These are phyloP conservation scores for Cantharellus anzutake DNA, from an alignment of 768 basidiomycete species.

Conservation along the genomic window DNA sequence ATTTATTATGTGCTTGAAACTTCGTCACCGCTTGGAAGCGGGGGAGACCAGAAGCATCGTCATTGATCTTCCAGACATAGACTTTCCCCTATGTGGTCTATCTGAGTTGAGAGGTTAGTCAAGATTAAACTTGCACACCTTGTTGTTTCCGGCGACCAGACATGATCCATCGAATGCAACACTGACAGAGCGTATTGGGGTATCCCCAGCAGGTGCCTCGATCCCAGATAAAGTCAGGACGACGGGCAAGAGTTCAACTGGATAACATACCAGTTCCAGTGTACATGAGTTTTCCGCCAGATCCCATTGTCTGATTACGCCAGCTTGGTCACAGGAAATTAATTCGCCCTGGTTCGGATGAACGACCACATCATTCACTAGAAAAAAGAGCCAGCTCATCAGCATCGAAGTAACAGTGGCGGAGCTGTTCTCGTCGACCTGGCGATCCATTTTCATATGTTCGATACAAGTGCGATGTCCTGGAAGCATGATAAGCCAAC, in stretches of 20 bases:
- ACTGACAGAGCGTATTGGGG: constrained; percentile 87
- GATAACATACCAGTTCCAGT: constrained; percentile 63
- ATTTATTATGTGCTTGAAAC: constrained; percentile 87
- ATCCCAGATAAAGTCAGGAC: constrained; percentile 9
- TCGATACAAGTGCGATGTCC: constrained; percentile 50
- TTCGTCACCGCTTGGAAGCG: constrained; percentile 90
- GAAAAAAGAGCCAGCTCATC: not conserved
- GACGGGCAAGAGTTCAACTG: not conserved
- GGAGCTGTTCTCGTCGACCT: constrained; percentile 25
- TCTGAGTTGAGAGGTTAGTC: not conserved
- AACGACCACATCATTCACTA: constrained; percentile 90
- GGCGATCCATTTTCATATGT: constrained; percentile 90
- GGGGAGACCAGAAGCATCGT: constrained; percentile 52
- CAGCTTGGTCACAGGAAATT: constrained; percentile 94
- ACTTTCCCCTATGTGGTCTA: constrained; percentile 53
- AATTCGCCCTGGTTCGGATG: constrained; percentile 98
- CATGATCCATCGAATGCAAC: constrained; percentile 90
- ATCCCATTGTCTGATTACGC: constrained; percentile 98
- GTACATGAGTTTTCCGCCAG: constrained; percentile 90
- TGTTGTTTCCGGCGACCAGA: constrained; percentile 93
- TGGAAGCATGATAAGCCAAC: constrained; percentile 8
- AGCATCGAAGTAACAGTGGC: not conserved
- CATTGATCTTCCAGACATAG: constrained; percentile 95
- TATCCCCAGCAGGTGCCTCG: constrained; percentile 92
- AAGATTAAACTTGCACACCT: constrained; percentile 26